These are phyloP conservation scores for Fusarium tjaetaba DNA, from an alignment of 2,329 filamentous ascomycete species.

Conservation along the genomic window DNA sequence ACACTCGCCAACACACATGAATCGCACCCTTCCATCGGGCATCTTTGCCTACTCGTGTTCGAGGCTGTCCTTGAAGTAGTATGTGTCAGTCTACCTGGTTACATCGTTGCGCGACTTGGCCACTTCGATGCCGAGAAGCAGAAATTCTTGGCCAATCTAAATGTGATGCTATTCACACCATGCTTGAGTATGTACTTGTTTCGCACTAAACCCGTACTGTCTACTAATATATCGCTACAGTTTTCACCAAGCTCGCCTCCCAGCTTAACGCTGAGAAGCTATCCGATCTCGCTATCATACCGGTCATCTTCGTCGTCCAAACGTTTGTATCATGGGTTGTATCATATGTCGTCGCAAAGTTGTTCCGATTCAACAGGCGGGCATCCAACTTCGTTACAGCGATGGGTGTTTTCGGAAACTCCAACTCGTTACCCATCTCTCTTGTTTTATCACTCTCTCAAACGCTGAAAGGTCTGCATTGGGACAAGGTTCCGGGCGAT, in stretches of 20 bases:
- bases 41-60: conserved; percentile 85
- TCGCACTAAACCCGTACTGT: conserved; percentile 5
- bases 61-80: conserved; percentile 96
- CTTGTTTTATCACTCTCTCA: conserved; percentile 93
- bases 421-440: conserved; percentile 96
- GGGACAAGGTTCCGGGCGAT: conserved; percentile 89
- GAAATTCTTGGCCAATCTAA: conserved; percentile 95
- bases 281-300: conserved; percentile 89
- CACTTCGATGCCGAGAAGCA: conserved; percentile 97
- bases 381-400: conserved; percentile 94
- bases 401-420: conserved; percentile 98
- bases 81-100: conserved; percentile 92
- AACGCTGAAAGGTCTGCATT: conserved; percentile 90
- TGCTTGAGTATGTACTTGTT: conserved; percentile 76
- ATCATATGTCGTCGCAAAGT: conserved; percentile 74
- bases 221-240: conserved; percentile 55
- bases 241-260: conserved; percentile 96
- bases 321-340: conserved; percentile 87
- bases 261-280: conserved; percentile 94
- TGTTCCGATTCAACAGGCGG: conserved; percentile 84
- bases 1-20: conserved; percentile 56
- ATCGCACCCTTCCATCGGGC: conserved; percentile 71
- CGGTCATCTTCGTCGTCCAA: conserved; percentile 91
- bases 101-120: conserved; percentile 87
- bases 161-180: conserved; percentile 95